Percentiles rank a stretch among this genome's conserved stretches.
phyloP scores from a whole-genome alignment of 2,329 filamentous ascomycete genomes.

The Ophiocordyceps polyrhachis-furcata region DNA sequence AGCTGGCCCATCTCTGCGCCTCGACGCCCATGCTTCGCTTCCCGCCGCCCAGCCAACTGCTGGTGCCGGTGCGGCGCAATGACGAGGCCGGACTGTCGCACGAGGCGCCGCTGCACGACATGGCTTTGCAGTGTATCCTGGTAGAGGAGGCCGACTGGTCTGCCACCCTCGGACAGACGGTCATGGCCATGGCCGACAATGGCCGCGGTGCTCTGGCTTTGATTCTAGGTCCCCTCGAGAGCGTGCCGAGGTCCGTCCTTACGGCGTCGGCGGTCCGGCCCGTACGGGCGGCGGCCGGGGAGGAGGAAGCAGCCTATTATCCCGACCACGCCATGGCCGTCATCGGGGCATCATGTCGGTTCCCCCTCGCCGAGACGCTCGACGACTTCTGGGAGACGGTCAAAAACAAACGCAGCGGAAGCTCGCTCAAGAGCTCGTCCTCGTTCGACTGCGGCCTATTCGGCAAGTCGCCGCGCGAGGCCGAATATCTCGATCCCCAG shows the following conservation, averaged over 20 bases:
- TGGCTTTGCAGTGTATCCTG: constrained; percentile 1
- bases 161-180: not conserved
- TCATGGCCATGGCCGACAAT: not conserved
- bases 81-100: not conserved
- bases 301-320: not conserved
- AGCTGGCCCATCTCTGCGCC: not conserved
- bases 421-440: constrained; percentile 3
- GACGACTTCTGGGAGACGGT: constrained; percentile 6
- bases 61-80: not conserved
- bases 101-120: not conserved
- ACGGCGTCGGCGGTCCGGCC: not conserved
- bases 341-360: constrained; percentile 1
- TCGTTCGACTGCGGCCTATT: constrained; percentile 12
- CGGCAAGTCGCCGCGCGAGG: constrained; percentile 9
- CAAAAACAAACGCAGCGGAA: not conserved
- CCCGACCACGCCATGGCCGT: not conserved
- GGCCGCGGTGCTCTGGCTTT: not conserved
- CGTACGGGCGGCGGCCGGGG: not conserved
- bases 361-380: not conserved
- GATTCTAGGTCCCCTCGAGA: not conserved
- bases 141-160: constrained; percentile 1
- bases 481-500: constrained; percentile 14
- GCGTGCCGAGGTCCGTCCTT: not conserved
- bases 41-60: not conserved
- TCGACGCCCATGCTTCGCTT: not conserved